Evolutionary conservation across 148 eudicot species (phyloP).

Genomic region (Beta vulgaris): DNA sequence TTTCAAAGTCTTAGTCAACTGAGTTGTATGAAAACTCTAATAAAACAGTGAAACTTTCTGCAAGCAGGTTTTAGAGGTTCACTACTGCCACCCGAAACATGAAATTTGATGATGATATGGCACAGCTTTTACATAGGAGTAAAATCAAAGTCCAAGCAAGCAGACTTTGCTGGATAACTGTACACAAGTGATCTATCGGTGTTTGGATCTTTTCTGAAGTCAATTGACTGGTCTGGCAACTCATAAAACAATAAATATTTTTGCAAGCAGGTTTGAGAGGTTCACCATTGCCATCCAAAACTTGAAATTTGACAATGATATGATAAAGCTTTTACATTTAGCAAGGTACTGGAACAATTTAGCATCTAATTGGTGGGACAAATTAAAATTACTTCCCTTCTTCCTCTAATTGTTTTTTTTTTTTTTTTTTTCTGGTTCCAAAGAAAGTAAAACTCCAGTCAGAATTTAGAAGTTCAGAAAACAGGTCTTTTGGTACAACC

Average conservation of each 20-base stretch:
- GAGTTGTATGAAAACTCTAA: not conserved
- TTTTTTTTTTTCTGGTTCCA: too few species aligned
- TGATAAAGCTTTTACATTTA: not conserved
- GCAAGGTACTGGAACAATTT: not conserved
- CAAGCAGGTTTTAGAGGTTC: too few species aligned
- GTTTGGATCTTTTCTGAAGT: not conserved
- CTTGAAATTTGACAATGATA: not conserved
- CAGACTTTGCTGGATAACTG: not conserved
- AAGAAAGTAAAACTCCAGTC: too few species aligned
- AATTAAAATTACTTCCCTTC: not conserved
- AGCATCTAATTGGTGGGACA: not conserved
- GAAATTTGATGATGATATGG: too few species aligned
- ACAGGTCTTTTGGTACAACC: not conserved
- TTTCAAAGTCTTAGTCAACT: not conserved
- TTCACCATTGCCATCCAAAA: not conserved
- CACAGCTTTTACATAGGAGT: too few species aligned
- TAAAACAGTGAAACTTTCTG: too few species aligned
- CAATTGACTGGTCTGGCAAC: not conserved
- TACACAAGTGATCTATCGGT: not conserved
- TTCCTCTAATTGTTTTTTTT: not conserved
- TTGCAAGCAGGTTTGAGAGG: not conserved
- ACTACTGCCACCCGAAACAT: too few species aligned
- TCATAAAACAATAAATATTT: not conserved
- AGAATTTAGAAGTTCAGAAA: not conserved
- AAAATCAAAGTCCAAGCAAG: too few species aligned